phyloP scores from a whole-genome alignment of 805 yeast genomes.

The Nematodospora valgi region DNA sequence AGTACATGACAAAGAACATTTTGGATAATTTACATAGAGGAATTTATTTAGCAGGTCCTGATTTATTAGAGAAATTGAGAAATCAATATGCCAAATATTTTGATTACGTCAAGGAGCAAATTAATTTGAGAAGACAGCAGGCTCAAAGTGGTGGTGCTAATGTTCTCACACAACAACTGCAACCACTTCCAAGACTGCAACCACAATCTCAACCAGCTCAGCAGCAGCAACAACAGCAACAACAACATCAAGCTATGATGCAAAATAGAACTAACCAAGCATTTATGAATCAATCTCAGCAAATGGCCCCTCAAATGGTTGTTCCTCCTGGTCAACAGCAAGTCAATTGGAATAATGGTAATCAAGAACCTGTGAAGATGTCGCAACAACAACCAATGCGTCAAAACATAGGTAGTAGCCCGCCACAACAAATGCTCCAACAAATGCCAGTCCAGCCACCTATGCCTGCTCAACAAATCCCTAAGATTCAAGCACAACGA shows the following conservation, averaged over 20 bases:
- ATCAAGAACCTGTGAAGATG: conserved; percentile 3
- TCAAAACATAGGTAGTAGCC: conserved; percentile 19
- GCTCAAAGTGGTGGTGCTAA: not conserved
- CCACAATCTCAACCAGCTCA: conserved; percentile 6
- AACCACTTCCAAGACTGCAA: conserved; percentile 8
- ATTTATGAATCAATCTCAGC: conserved; percentile 7
- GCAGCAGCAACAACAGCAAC: conserved; percentile 20
- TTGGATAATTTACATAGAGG: conserved; percentile 65
- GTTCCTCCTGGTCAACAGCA: conserved; percentile 2
- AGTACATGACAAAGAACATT: conserved; percentile 74
- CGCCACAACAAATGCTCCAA: conserved; percentile 18
- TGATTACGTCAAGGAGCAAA: conserved; percentile 67
- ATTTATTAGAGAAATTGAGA: conserved; percentile 64
- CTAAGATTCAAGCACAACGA: conserved; percentile 10
- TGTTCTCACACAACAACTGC: conserved; percentile 14
- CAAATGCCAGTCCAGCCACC: conserved; percentile 8
- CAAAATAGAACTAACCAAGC: conserved; percentile 10
- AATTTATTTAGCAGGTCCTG: conserved; percentile 68
- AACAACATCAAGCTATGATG: conserved; percentile 12
- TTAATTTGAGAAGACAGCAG: conserved; percentile 37
- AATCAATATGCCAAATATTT: conserved; percentile 72
- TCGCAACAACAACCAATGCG: conserved; percentile 4
- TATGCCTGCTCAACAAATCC: conserved; percentile 6
- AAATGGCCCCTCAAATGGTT: conserved; percentile 4
- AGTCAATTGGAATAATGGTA: conserved; percentile 7